These are phyloP conservation scores for Lumnitzera racemosa DNA, from an alignment of 345 rosid genomes.

Conservation along the genomic window DNA sequence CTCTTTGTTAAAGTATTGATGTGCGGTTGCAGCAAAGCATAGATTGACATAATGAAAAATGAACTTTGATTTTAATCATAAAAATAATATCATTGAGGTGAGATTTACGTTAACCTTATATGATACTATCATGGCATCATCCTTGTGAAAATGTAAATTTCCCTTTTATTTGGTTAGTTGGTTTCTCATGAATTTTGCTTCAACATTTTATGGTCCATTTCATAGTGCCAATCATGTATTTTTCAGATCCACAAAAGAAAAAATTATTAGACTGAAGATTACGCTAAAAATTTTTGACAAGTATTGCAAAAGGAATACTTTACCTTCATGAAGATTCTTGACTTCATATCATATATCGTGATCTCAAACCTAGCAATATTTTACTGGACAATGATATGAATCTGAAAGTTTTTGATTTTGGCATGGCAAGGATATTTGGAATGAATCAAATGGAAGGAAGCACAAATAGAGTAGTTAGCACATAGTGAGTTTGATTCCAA, in stretches of 20 bases:
- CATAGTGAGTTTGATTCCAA: conserved; percentile 16
- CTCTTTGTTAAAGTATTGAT: too few species aligned
- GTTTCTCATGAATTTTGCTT: too few species aligned
- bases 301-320: conserved; percentile 19
- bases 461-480: conserved; percentile 16
- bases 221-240: too few species aligned
- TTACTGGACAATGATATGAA: conserved; percentile 15
- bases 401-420: conserved; percentile 26
- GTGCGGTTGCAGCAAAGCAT: too few species aligned
- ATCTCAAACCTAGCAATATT: conserved; percentile 24
- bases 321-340: conserved; percentile 21
- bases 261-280: conserved; percentile 10
- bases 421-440: conserved; percentile 14
- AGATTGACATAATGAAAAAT: too few species aligned
- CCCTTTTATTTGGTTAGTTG: not conserved
- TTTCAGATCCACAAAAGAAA: conserved; percentile 7
- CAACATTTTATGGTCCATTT: too few species aligned
- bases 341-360: conserved; percentile 20
- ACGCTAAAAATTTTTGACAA: conserved; percentile 14
- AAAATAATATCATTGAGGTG: too few species aligned
- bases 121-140: not conserved
- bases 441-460: conserved; percentile 12
- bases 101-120: not conserved
- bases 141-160: too few species aligned
- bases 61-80: too few species aligned